Base-by-base conservation (phyloP, 2,329 filamentous ascomycete species). In the Xylaria sp. region DNA sequence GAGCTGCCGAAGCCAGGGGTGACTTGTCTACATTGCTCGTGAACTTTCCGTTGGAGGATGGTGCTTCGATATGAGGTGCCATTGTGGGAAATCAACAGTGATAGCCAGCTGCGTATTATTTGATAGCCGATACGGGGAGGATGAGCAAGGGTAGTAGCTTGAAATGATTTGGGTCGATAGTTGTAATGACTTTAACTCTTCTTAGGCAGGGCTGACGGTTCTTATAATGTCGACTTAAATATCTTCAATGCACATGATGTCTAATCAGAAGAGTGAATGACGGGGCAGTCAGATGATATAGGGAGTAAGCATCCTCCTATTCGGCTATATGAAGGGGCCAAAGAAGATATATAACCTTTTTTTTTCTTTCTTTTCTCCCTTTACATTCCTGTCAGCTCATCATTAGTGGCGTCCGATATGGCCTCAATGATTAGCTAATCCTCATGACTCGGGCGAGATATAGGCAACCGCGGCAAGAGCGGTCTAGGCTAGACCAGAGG, bases 51-150 rank as follows among this genome's bases (percentile, higher is more conserved):
- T 37, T 23, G 14, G 47, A 47, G 25, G 63, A 60, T 28, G 55
- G 28, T 38, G 51, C 40, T 6, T 65, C 59, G n/a, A 65, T 9
- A 33, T 62, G 63, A 19, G 63, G 63, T n/a, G 59, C 55, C 63
- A 65, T 65, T 14, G 23, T 12, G 15, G 15, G 38, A 38, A 23
- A 35, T 17, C 3, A 7, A 2, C 14, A 19, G 8, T 6, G 37
- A 12, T 31, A 25, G 33, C 7, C 21, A 17, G 31, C 21, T 17
- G 37, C 31, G 42, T n/a, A 28, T 8, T 50, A 42, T 33, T 17
- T 23, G 52, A 23, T 23, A 28, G n/a, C 21, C 7, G 8, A 17
- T 51, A 46, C 25, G 35, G 25, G 35, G 23, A 23, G 45, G 31
- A 43, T 37, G 35, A 45, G 31, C 3, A 37, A 14, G 35, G 23